Base-by-base conservation (phyloP, 768 basidiomycete species). In the Jaapia argillacea region DNA sequence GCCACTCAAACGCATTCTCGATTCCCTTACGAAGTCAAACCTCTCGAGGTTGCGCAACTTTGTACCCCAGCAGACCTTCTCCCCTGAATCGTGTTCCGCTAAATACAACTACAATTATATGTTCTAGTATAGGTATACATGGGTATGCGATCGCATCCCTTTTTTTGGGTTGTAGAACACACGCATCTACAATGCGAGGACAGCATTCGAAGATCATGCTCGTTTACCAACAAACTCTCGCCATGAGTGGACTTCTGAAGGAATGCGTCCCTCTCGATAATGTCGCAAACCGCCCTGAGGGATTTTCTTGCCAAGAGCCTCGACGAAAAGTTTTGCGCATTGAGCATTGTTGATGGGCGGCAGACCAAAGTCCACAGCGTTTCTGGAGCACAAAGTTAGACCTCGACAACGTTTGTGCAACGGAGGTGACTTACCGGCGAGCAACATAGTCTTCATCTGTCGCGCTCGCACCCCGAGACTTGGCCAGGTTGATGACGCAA, bases 361-460 rank as follows among this genome's bases (percentile, higher is more conserved):
- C 45, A 97, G 62, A 46, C 96, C 96, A 51, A 97, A 98, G 67
- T 98, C 93, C 43, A 94, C 90, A 42, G 91, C 90, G 59, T 93
- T 93, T 51, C 92, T 85, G 52, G 6, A 43, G 33, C n/a, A n/a
- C n/a, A n/a, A n/a, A n/a, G n/a, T n/a, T n/a, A n/a, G n/a, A n/a
- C n/a, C n/a, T n/a, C n/a, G n/a, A n/a, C n/a, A n/a, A n/a, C n/a
- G n/a, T n/a, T n/a, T 53, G 25, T 47, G 51, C 24, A 7, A 38
- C 4, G 23, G 23, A 20, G 18, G n/a, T n/a, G 45, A 69, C 76
- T 53, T 56, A 85, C 80, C 85, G 74, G 58, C 96, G 77, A 43
- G 96, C 94, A 38, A 97, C 93, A 55, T 99, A 99, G 54, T 98
- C 92, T 58, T 97, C 89, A 58, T 98, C 96, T 10, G 79, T 70